Evolutionary conservation across 139 green algal species (phyloP).

Genomic region (Haematococcus sp.): DNA sequence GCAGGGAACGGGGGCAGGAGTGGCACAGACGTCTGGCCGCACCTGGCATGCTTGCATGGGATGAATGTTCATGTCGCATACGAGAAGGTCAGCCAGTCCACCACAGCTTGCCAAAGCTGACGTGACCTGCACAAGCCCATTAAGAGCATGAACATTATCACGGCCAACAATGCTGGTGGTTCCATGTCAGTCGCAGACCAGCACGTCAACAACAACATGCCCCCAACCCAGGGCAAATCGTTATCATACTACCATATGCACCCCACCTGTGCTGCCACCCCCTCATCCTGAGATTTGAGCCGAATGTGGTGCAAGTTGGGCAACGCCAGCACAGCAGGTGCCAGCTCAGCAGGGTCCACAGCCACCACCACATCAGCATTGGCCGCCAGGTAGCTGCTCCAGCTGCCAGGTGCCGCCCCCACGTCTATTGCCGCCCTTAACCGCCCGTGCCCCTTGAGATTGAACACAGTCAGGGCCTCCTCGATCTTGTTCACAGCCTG

Average conservation of each 20-base stretch:
- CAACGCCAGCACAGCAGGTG: not conserved
- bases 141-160: too few relatives aligned
- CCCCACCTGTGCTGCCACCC: too few relatives aligned
- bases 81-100: too few relatives aligned
- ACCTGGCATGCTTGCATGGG: constrained; percentile 5
- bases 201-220: not conserved
- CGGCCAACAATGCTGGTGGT: too few relatives aligned
- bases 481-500: constrained; percentile 8
- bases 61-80: constrained; percentile 6
- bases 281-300: not conserved
- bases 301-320: not conserved
- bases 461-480: not conserved
- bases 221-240: not conserved
- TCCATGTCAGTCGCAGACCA: too few relatives aligned
- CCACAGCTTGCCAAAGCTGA: too few relatives aligned
- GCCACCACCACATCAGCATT: not conserved
- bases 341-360: constrained; percentile 1
- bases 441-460: not conserved
- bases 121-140: too few relatives aligned
- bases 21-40: too few relatives aligned
- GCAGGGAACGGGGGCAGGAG: too few relatives aligned
- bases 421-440: not conserved
- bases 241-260: too few relatives aligned
- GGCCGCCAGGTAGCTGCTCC: not conserved
- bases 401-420: constrained; percentile 6